phyloP scores from a whole-genome alignment of 371 early-diverging fungal genomes.

The Mortierella sp. region DNA sequence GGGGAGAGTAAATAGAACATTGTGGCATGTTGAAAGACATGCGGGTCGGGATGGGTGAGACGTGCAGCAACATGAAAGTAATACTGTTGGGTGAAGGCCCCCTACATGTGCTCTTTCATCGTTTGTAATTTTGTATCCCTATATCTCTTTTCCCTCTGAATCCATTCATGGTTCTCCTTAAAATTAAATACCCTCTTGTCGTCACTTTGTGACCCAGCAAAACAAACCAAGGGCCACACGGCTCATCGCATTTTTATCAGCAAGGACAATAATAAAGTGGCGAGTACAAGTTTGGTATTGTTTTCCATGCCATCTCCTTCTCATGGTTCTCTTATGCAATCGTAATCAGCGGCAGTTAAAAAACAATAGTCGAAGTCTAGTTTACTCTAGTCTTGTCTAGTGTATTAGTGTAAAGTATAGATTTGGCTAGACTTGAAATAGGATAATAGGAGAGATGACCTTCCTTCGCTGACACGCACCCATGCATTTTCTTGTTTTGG shows the following conservation, averaged over 20 bases:
- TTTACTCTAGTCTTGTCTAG: not conserved
- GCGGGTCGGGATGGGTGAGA: not conserved
- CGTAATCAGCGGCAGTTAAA: conserved; percentile 31
- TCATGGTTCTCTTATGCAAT: conserved; percentile 7
- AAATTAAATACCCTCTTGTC: not conserved
- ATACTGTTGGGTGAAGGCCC: not conserved
- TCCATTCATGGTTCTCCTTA: conserved; percentile 10
- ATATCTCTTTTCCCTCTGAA: conserved; percentile 5
- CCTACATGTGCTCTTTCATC: not conserved
- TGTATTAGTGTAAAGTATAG: not conserved
- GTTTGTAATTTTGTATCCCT: not conserved
- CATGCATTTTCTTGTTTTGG: conserved; percentile 8
- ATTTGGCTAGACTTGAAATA: too few species aligned
- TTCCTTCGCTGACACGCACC: not conserved
- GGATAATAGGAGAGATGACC: not conserved
- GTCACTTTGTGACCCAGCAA: not conserved
- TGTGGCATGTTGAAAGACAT: not conserved
- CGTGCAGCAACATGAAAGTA: not conserved
- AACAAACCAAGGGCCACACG: conserved; percentile 10
- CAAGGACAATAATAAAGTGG: conserved; percentile 4
- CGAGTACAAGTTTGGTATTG: not conserved
- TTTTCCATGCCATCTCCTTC: not conserved
- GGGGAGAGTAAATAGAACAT: not conserved
- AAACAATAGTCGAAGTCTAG: not conserved
- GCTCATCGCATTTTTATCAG: not conserved